phyloP scores from a whole-genome alignment of 257 asterid genomes.

The Nyctanthes arbortristis region DNA sequence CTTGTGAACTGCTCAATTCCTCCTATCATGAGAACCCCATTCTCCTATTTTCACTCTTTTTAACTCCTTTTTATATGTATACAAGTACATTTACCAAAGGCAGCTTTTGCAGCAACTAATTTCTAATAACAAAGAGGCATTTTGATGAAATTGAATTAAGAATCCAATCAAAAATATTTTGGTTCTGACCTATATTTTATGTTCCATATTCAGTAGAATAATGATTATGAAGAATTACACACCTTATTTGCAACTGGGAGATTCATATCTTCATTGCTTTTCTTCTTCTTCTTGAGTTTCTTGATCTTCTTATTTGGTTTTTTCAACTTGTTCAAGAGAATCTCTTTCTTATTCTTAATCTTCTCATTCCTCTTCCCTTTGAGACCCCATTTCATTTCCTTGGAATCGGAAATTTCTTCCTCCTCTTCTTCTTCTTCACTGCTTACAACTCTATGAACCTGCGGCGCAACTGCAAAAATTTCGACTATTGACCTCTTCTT shows the following conservation, averaged over 20 bases:
- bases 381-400: slow-evolving; percentile 26
- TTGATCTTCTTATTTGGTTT: slow-evolving; percentile 36
- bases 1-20: slow-evolving; percentile 29
- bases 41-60: slow-evolving; percentile 17
- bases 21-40: slow-evolving; percentile 31
- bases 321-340: slow-evolving; percentile 28
- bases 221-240: slow-evolving; percentile 20
- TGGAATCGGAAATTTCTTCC: slow-evolving; percentile 16
- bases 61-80: background rate
- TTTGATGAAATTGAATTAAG: slow-evolving; percentile 19
- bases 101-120: slow-evolving; percentile 45
- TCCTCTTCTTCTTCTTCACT: slow-evolving; percentile 28
- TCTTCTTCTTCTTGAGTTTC: slow-evolving; percentile 34
- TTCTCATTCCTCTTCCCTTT: slow-evolving; percentile 30
- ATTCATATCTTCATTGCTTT: slow-evolving; percentile 18
- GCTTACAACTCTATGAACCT: slow-evolving; percentile 36
- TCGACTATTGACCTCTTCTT: slow-evolving; percentile 78
- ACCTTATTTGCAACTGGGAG: slow-evolving; percentile 48
- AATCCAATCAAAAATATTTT: slow-evolving; percentile 26
- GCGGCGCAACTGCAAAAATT: slow-evolving; percentile 68
- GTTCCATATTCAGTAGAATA: slow-evolving; percentile 33
- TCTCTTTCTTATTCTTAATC: slow-evolving; percentile 21
- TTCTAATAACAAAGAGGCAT: slow-evolving; percentile 23
- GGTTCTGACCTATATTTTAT: slow-evolving; percentile 46
- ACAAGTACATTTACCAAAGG: slow-evolving; percentile 18